Evolutionary conservation across 768 basidiomycete species (phyloP).

Genomic region (Phanerochaete sordida): DNA sequence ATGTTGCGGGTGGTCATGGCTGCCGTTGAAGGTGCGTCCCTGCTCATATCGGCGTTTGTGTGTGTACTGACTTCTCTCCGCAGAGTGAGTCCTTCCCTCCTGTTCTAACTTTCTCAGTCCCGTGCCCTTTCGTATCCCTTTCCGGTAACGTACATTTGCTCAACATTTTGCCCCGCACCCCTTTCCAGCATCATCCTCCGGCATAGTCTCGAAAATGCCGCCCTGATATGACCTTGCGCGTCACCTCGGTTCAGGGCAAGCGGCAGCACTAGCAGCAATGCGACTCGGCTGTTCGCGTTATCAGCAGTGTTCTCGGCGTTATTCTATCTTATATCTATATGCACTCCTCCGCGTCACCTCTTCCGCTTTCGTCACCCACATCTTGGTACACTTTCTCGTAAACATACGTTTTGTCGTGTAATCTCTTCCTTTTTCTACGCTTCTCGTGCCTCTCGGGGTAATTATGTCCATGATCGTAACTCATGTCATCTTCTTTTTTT

Average conservation of each 20-base stretch:
- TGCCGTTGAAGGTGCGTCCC: conserved; percentile 81
- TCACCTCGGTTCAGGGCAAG: neutral
- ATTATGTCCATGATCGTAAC: conserved; percentile 23
- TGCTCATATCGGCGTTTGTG: conserved; percentile 2
- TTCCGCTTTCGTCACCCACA: neutral
- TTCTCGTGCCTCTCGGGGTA: conserved; percentile 17
- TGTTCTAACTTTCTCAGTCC: conserved; percentile 10
- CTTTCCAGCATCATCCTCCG: conserved; percentile 64
- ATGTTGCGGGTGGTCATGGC: conserved; percentile 91
- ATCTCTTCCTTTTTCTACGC: neutral
- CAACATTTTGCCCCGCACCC: conserved; percentile 29
- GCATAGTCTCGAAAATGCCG: conserved; percentile 59
- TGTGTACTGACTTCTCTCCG: conserved; percentile 12
- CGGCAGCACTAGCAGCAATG: neutral
- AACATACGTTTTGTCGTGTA: no score
- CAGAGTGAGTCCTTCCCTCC: conserved; percentile 61
- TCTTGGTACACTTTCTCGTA: neutral
- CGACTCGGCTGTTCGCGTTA: neutral
- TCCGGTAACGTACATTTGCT: conserved; percentile 20
- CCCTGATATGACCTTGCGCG: conserved; percentile 46
- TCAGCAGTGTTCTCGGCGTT: neutral
- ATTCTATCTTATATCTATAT: conserved; percentile 11
- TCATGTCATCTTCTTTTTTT: conserved; percentile 24
- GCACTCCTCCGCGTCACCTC: conserved; percentile 7
- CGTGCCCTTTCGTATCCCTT: conserved; percentile 24